phyloP scores from a whole-genome alignment of 2,329 filamentous ascomycete species.

The Dothideomycetes sp. region DNA sequence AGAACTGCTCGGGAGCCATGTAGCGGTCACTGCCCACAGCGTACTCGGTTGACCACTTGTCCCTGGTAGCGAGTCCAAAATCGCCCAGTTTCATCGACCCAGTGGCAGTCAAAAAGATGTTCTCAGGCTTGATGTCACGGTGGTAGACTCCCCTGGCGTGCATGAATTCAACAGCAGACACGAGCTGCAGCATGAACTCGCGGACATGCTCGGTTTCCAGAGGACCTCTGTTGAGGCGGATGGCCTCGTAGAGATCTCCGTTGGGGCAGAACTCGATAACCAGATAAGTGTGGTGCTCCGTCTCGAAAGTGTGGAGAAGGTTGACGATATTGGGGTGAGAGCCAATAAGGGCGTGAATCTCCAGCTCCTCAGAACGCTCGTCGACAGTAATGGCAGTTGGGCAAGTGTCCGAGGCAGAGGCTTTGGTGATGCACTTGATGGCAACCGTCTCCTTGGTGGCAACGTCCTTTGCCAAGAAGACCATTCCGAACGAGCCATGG shows the following conservation, averaged over 20 bases:
- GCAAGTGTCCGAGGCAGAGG: slow-evolving; percentile 38
- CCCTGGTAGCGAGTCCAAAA: slow-evolving; percentile 84
- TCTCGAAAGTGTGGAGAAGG: slow-evolving; percentile 83
- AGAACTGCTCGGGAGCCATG: slow-evolving; percentile 98
- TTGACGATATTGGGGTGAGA: slow-evolving; percentile 90
- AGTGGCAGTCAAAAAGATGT: slow-evolving; percentile 84
- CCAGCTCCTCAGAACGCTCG: slow-evolving; percentile 71
- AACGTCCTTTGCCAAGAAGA: slow-evolving; percentile 82
- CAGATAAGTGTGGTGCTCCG: slow-evolving; percentile 77
- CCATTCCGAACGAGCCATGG: slow-evolving; percentile 97
- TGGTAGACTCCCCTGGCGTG: slow-evolving; percentile 89
- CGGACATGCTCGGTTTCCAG: slow-evolving; percentile 93
- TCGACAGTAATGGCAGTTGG: slow-evolving; percentile 63
- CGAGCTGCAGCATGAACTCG: slow-evolving; percentile 90
- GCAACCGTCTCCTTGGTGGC: slow-evolving; percentile 72
- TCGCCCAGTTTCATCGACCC: slow-evolving; percentile 94
- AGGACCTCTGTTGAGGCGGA: slow-evolving; percentile 77
- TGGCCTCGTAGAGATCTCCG: slow-evolving; percentile 95
- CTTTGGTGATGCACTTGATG: slow-evolving; percentile 92
- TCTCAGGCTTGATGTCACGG: slow-evolving; percentile 98
- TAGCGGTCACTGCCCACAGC: slow-evolving; percentile 96
- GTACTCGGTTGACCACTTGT: slow-evolving; percentile 82
- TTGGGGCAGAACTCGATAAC: slow-evolving; percentile 93
- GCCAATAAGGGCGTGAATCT: slow-evolving; percentile 70
- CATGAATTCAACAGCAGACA: slow-evolving; percentile 82